Evolutionary conservation across 495 filamentous ascomycete species (phyloP).

Genomic region (Penicillium malachiteum): DNA sequence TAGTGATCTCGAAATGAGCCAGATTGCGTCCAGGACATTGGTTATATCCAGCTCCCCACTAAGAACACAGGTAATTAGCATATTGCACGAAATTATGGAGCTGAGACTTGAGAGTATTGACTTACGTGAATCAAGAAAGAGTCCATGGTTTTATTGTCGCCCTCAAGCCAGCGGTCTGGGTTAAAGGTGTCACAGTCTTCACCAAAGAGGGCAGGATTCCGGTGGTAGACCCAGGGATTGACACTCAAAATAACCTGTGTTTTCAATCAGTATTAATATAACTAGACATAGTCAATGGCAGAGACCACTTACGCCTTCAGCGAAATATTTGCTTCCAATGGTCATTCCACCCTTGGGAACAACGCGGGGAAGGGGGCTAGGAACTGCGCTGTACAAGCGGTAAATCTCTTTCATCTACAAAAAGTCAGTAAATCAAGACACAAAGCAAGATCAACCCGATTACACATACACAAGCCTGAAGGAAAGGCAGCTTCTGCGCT

Average conservation of each 20-base stretch:
- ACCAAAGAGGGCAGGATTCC: slow-evolving; percentile 43
- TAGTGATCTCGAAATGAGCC: slow-evolving; percentile 48
- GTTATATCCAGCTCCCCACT: slow-evolving; percentile 46
- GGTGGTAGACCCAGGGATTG: slow-evolving; percentile 46
- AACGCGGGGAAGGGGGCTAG: slow-evolving; percentile 27
- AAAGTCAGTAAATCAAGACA: not conserved
- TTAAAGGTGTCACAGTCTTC: slow-evolving; percentile 44
- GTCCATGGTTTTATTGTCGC: slow-evolving; percentile 29
- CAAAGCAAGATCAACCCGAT: not conserved
- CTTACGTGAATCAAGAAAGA: slow-evolving; percentile 33
- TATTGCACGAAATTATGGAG: not conserved
- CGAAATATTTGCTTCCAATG: slow-evolving; percentile 32
- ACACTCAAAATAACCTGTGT: slow-evolving; percentile 43
- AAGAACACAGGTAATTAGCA: not conserved
- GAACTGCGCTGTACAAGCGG: slow-evolving; percentile 37
- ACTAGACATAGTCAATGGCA: not conserved
- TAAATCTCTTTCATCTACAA: slow-evolving; percentile 53
- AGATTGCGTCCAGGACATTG: slow-evolving; percentile 44
- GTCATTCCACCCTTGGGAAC: slow-evolving; percentile 29
- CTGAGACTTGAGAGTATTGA: not conserved
- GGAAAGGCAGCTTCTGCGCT: slow-evolving; percentile 31
- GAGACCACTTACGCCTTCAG: slow-evolving; percentile 30
- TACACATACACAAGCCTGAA: slow-evolving; percentile 36
- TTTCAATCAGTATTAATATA: not conserved
- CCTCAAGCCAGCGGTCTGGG: slow-evolving; percentile 46